Base-by-base conservation (phyloP, 768 basidiomycete genomes). In the Pisolithus microcarpus region DNA sequence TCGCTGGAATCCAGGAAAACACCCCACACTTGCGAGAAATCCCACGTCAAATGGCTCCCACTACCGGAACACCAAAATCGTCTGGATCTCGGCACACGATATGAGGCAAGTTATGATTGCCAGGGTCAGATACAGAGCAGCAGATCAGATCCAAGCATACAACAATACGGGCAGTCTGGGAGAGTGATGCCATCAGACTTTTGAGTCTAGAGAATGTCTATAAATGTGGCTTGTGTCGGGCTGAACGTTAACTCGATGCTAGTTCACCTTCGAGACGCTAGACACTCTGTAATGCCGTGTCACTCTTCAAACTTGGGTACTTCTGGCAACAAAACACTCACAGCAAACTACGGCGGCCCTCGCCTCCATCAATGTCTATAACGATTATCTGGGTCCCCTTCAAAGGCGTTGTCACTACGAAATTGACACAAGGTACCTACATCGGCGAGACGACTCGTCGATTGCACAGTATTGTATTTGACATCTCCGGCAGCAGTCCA, bases 301-400 rank as follows among this genome's bases (percentile, higher is more conserved):
- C 48, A 57, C 52, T 50, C 50, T 34, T n/a, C 44, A 38, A 18
- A 3, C 26, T 40, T 36, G 19, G n/a, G 43, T 28, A 10, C n/a
- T 42, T 19, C 47, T 46, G 39, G 34, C 47, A 30, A 43, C 45
- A 43, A 38, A 48, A 18, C 24, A 68, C 83, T 61, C 69, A 86
- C 84, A 84, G 84, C 36, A 86, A 66, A 48, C 69, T 77, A 31
- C 79, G 69, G 4, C 61, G 70, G 23, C 58, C 63, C 49, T 67
- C 63, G n/a, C 75, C 72, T 8, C 67, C 70, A 46, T 80, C 80
- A 19, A 77, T 67, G 42, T 67, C 66, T 48, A 87, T 75, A 3
- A 68, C 66, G 21, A 85, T 69, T 15, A 84, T 64, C 51, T 81
- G 75, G 2, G 81, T 83, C n/a, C 80, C 82, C 85, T 87, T 52